These are phyloP conservation scores for Trebouxia sp. DNA, from an alignment of 139 green algal genomes.

Conservation along the genomic window DNA sequence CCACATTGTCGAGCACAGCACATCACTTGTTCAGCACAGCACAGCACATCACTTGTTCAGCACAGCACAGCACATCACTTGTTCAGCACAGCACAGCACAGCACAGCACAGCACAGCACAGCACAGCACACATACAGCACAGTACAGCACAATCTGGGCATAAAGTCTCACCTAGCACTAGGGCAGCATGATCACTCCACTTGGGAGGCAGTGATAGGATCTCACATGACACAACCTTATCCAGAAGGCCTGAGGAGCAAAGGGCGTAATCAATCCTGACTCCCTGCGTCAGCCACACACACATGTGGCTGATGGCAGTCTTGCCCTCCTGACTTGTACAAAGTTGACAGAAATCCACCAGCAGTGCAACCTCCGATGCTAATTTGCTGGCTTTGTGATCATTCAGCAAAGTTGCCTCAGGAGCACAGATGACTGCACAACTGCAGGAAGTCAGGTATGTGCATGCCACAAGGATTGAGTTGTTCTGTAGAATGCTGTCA, in stretches of 20 bases:
- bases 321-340: neutral
- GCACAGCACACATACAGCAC: neutral
- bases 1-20: neutral
- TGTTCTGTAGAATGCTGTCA: neutral
- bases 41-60: neutral
- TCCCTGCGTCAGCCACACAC: conserved; percentile 48
- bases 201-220: conserved; percentile 68
- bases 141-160: neutral
- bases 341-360: neutral
- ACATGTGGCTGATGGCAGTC: neutral
- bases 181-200: conserved; percentile 42
- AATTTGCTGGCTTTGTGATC: neutral
- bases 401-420: neutral
- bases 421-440: neutral
- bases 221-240: conserved; percentile 56
- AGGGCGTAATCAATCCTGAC: conserved; percentile 75
- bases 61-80: neutral
- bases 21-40: too few species aligned
- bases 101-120: neutral
- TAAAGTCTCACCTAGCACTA: neutral
- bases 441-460: neutral
- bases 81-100: neutral
- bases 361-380: neutral
- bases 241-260: conserved; percentile 50
- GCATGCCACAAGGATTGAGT: neutral